Conservation (phyloP, 2,329 filamentous ascomycete genomes). For the Clarireedia monteithiana region DNA sequence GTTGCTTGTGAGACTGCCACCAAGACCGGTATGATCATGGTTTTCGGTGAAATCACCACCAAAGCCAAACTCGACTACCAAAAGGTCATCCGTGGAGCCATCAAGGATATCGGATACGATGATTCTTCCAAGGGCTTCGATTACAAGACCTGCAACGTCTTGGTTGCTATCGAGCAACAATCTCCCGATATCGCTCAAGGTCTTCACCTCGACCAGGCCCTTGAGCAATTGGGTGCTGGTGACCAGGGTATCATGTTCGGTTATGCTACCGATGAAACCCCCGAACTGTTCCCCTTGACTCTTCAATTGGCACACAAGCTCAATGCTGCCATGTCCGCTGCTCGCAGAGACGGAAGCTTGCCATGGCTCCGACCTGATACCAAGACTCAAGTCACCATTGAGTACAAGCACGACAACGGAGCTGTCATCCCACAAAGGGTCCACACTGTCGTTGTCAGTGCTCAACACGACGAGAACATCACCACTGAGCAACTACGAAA, state of each 20-base stretch:
- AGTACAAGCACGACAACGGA: constrained; percentile 95
- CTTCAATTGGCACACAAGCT: constrained; percentile 93
- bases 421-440: constrained; percentile 88
- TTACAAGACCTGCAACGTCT: constrained; percentile 99
- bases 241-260: constrained; percentile 99
- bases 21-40: constrained; percentile 99
- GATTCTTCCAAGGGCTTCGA: constrained; percentile 96
- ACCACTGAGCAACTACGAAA: constrained; percentile 86
- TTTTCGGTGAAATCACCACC: constrained; percentile 97
- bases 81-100: constrained; percentile 85
- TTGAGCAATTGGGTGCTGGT: constrained; percentile 96
- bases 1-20: constrained; percentile 98
- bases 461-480: constrained; percentile 86
- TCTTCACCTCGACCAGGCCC: constrained; percentile 94
- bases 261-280: constrained; percentile 98
- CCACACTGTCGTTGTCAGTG: constrained; percentile 93
- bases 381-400: constrained; percentile 98
- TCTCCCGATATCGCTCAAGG: constrained; percentile 98
- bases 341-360: constrained; percentile 77
- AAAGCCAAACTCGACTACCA: constrained; percentile 96
- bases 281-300: constrained; percentile 91
- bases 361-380: constrained; percentile 97
- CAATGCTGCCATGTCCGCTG: constrained; percentile 87
- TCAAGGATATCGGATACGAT: constrained; percentile 99
- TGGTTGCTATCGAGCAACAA: constrained; percentile 98